Conservation (phyloP, 2,329 filamentous ascomycete genomes). For the Paraconiothyrium sp. region DNA sequence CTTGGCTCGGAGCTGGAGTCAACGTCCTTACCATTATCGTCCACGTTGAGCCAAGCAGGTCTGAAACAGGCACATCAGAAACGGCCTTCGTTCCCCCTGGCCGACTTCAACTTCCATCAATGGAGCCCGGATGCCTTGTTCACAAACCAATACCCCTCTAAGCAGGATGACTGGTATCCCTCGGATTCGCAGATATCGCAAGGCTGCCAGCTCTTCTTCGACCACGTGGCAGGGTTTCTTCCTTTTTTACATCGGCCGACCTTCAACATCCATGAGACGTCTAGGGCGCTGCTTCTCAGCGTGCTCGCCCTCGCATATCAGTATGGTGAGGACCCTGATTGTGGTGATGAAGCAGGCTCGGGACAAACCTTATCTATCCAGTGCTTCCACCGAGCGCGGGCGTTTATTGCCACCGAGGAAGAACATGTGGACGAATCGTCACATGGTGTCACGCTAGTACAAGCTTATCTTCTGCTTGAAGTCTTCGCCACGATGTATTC, state of each 20-base stretch:
- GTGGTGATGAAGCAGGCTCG: slow-evolving; percentile 19
- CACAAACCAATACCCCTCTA: slow-evolving; percentile 15
- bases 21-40: neutral
- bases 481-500: slow-evolving; percentile 32
- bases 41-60: neutral
- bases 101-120: slow-evolving; percentile 20
- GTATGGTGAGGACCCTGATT: slow-evolving; percentile 30
- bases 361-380: slow-evolving; percentile 20
- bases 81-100: slow-evolving; percentile 10
- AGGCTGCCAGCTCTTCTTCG: slow-evolving; percentile 26
- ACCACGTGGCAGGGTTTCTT: slow-evolving; percentile 21
- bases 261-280: slow-evolving; percentile 19
- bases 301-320: slow-evolving; percentile 31
- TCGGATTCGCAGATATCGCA: slow-evolving; percentile 20
- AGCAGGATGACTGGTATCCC: slow-evolving; percentile 23
- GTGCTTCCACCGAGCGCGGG: slow-evolving; percentile 28
- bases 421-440: slow-evolving; percentile 13
- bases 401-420: slow-evolving; percentile 22
- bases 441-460: slow-evolving; percentile 21
- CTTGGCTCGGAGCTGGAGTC: neutral
- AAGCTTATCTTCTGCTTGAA: slow-evolving; percentile 30
- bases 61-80: slow-evolving; percentile 4
- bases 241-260: slow-evolving; percentile 28
- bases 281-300: slow-evolving; percentile 23
- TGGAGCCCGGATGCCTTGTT: slow-evolving; percentile 22